These are phyloP conservation scores for Fallopia convolvulus DNA, from an alignment of 148 eudicot species.

Conservation along the genomic window DNA sequence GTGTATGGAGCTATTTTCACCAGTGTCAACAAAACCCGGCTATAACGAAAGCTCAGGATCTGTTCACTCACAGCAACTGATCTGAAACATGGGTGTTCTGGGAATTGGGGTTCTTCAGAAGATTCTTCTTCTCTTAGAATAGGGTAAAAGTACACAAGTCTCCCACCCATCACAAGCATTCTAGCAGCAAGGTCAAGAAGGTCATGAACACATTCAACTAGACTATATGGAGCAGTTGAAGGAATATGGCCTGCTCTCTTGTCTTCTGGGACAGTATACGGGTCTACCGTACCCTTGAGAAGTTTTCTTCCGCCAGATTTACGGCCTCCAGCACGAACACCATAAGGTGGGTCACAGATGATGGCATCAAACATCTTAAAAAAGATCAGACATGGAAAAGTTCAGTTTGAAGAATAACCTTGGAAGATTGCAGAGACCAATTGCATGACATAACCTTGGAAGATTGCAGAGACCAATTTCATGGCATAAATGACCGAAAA, in stretches of 20 bases:
- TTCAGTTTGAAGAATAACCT: background rate
- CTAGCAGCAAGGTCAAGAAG: conserved; percentile 79
- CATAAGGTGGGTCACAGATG: conserved; percentile 97
- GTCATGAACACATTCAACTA: conserved; percentile 94
- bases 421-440: background rate
- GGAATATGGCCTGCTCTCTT: conserved; percentile 91
- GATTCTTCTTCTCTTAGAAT: conserved; percentile 72
- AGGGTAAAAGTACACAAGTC: conserved; percentile 91
- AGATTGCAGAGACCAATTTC: background rate
- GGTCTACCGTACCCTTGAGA: conserved; percentile 64
- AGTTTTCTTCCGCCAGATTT: conserved; percentile 97
- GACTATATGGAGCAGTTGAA: conserved; percentile 89
- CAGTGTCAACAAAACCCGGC: conserved; percentile 88
- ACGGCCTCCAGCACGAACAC: conserved; percentile 99
- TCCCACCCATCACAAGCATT: conserved; percentile 88
- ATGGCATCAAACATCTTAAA: conserved; percentile 83
- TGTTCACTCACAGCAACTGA: conserved; percentile 81
- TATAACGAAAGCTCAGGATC: conserved; percentile 78
- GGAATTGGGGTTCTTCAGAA: conserved; percentile 55
- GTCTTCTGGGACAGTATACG: conserved; percentile 90
- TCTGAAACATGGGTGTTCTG: conserved; percentile 90
- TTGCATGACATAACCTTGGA: background rate
- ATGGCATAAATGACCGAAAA: background rate
- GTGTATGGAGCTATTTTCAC: conserved; percentile 73
- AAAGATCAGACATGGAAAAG: background rate